These are phyloP conservation scores for Perkinsus marinus DNA, from an alignment of 169 alveolate genomes.

Conservation along the genomic window DNA sequence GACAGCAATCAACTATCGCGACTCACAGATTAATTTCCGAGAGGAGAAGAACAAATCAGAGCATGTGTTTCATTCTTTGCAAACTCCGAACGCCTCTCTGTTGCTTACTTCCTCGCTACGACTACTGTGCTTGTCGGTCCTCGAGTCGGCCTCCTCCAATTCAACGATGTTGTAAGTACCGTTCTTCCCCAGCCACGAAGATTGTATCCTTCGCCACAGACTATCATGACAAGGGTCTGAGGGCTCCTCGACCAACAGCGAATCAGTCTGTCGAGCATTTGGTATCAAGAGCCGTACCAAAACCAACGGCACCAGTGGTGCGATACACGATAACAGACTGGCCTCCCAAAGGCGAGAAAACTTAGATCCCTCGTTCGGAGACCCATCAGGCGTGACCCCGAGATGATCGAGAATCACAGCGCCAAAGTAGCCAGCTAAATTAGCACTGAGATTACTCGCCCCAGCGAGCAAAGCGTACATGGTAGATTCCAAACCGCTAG, in stretches of 20 bases:
- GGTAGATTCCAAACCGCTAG: slow-evolving; percentile 4
- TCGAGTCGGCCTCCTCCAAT: no score
- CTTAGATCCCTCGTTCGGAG: not conserved
- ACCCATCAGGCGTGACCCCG: not conserved
- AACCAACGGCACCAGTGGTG: not conserved
- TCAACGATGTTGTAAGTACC: no score
- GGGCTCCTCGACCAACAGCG: not conserved
- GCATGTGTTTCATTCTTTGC: no score
- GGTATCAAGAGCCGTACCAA: not conserved
- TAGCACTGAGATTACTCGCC: not conserved
- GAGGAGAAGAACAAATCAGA: no score
- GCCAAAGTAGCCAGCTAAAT: not conserved
- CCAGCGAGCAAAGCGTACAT: slow-evolving; percentile 10
- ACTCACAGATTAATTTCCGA: no score
- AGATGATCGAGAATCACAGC: not conserved
- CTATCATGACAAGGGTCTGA: not conserved
- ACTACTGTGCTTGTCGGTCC: no score
- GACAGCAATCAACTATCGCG: no score
- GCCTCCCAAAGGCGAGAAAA: slow-evolving; percentile 1
- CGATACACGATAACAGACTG: not conserved
- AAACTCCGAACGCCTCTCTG: no score
- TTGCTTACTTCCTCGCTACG: no score
- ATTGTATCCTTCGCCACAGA: not conserved
- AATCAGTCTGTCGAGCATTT: not conserved
- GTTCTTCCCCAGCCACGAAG: not conserved